Conservation (phyloP, 192 early-diverging fungal genomes). For the Funneliformis geosporum region DNA sequence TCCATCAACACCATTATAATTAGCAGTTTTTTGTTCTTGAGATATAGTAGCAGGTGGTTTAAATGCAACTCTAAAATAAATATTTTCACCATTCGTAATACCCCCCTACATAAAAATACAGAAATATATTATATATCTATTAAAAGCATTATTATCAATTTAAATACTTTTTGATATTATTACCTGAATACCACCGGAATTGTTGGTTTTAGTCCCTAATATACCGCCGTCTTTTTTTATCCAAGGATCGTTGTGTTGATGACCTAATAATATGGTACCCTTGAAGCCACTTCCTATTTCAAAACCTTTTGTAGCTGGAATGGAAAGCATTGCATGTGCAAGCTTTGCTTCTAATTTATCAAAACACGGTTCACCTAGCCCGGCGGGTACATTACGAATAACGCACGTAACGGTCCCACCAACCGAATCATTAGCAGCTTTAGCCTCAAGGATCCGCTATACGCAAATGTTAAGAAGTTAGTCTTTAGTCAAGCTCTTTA, state of each 20-base stretch:
- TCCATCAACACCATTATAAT: slow-evolving; percentile 80
- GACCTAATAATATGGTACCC: slow-evolving; percentile 84
- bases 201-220: slow-evolving; percentile 88
- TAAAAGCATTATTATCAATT: neutral
- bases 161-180: neutral
- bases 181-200: slow-evolving; percentile 90
- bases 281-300: slow-evolving; percentile 93
- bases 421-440: slow-evolving; percentile 85
- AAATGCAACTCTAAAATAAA: slow-evolving; percentile 98
- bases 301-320: slow-evolving; percentile 98
- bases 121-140: slow-evolving; percentile 17
- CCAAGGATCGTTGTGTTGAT: slow-evolving; percentile 94
- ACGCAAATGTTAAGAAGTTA: neutral
- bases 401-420: slow-evolving; percentile 96
- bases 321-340: slow-evolving; percentile 98
- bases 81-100: slow-evolving; percentile 93
- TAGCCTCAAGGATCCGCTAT: slow-evolving; percentile 76
- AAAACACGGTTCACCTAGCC: slow-evolving; percentile 97
- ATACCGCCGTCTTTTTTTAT: slow-evolving; percentile 58
- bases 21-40: slow-evolving; percentile 85
- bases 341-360: slow-evolving; percentile 96
- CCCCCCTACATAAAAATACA: slow-evolving; percentile 60
- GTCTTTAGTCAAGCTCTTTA: neutral
- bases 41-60: slow-evolving; percentile 97
- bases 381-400: slow-evolving; percentile 87